These are phyloP conservation scores for Gigaspora rosea DNA, from an alignment of 192 early-diverging fungal genomes.

Conservation along the genomic window DNA sequence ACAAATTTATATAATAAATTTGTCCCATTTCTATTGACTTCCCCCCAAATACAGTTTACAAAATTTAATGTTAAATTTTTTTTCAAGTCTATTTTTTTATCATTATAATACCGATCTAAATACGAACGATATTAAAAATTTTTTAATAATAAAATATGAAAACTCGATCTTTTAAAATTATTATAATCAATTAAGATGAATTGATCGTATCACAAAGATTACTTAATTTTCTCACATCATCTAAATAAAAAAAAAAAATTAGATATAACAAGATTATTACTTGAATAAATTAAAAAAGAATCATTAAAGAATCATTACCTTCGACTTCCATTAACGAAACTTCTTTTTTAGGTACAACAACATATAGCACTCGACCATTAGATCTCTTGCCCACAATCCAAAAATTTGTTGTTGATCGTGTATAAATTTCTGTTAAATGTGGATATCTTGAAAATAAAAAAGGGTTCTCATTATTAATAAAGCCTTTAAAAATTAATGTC, in stretches of 20 bases:
- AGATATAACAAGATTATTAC: background rate
- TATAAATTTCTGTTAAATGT: constrained; percentile 52
- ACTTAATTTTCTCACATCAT: constrained; percentile 44
- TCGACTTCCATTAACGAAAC: constrained; percentile 54
- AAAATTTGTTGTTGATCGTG: constrained; percentile 52
- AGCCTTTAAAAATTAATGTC: background rate
- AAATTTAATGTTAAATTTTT: no score
- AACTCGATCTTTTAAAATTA: no score
- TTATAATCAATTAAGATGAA: no score
- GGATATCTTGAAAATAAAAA: constrained; percentile 36
- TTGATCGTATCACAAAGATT: constrained; percentile 32
- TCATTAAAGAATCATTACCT: constrained; percentile 52
- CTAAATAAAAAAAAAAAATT: constrained; percentile 29
- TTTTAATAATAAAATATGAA: no score
- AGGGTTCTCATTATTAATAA: constrained; percentile 4
- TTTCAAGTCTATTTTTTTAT: no score
- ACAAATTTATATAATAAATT: no score
- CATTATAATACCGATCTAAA: no score
- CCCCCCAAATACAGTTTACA: no score
- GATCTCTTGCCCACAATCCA: constrained; percentile 58
- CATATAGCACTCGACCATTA: constrained; percentile 54
- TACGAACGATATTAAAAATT: no score
- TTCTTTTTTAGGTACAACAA: constrained; percentile 61
- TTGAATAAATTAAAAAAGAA: background rate
- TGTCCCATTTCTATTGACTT: no score